These are phyloP conservation scores for Celoporthe dispersa DNA, from an alignment of 2,329 filamentous ascomycete genomes.

Conservation along the genomic window DNA sequence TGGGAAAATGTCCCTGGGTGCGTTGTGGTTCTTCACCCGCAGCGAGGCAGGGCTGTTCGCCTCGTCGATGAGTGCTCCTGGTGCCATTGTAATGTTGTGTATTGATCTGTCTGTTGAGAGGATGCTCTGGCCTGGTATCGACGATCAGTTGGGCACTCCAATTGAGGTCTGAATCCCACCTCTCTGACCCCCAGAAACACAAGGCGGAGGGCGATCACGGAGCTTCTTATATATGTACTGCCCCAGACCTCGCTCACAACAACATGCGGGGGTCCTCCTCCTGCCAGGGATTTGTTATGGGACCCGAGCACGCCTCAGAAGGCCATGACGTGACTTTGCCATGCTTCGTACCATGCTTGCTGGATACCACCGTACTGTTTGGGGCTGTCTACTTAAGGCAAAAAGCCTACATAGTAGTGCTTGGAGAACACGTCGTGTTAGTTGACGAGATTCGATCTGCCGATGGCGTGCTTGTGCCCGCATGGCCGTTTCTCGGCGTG, in stretches of 20 bases:
- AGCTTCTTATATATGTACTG: background rate
- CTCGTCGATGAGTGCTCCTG: constrained; percentile 29
- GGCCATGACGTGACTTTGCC: constrained; percentile 22
- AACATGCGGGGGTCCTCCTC: background rate
- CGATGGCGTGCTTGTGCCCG: constrained; percentile 30
- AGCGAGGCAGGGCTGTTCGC: constrained; percentile 13
- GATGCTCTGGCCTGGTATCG: background rate
- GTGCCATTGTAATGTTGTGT: constrained; percentile 27
- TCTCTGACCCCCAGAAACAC: background rate
- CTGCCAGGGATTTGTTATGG: background rate
- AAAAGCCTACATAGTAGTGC: background rate
- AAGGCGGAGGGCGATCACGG: constrained; percentile 5
- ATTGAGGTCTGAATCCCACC: background rate
- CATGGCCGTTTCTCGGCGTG: constrained; percentile 25
- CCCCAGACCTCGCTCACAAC: background rate
- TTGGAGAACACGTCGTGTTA: background rate
- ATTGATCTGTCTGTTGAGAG: background rate
- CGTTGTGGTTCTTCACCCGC: constrained; percentile 39
- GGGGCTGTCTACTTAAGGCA: background rate
- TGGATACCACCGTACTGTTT: background rate
- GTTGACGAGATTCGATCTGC: constrained; percentile 30
- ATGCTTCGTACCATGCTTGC: constrained; percentile 4
- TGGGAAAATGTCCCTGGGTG: constrained; percentile 46
- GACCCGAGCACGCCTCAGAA: constrained; percentile 19
- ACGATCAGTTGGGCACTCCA: background rate